Evolutionary conservation across 371 early-diverging fungal species (phyloP).

Genomic region (Mucor saturninus): DNA sequence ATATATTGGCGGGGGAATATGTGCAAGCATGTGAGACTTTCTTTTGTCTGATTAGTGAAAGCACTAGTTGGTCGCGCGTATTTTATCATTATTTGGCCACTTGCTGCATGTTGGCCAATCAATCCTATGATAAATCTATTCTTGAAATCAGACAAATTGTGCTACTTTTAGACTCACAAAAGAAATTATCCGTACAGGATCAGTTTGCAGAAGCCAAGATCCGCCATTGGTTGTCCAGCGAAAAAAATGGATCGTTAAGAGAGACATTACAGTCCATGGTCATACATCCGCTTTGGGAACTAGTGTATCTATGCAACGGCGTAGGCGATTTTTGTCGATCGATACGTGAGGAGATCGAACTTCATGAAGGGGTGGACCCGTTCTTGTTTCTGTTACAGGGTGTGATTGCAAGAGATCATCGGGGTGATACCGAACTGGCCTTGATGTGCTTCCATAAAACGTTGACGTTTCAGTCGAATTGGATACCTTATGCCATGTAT

Average conservation of each 20-base stretch:
- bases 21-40: conserved; percentile 36
- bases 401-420: conserved; percentile 19
- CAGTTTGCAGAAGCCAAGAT: conserved; percentile 32
- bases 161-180: not conserved
- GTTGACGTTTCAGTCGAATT: conserved; percentile 10
- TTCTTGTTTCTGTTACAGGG: conserved; percentile 19
- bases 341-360: not conserved
- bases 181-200: conserved; percentile 27
- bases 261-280: not conserved
- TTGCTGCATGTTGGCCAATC: conserved; percentile 40
- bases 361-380: not conserved
- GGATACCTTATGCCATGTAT: conserved; percentile 33
- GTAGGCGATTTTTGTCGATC: not conserved
- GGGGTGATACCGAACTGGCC: conserved; percentile 10
- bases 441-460: conserved; percentile 16
- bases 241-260: conserved; percentile 22
- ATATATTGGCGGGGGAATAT: conserved; percentile 36
- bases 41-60: conserved; percentile 31
- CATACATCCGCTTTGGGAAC: conserved; percentile 41
- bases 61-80: conserved; percentile 34
- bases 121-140: conserved; percentile 32
- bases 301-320: conserved; percentile 41
- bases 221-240: no score
- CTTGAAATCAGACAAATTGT: conserved; percentile 32
- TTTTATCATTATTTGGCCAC: conserved; percentile 44